Evolutionary conservation across 805 yeast genomes (phyloP), one percentile per base, ranked within the genome.

Genomic region (Candida boidinii): DNA sequence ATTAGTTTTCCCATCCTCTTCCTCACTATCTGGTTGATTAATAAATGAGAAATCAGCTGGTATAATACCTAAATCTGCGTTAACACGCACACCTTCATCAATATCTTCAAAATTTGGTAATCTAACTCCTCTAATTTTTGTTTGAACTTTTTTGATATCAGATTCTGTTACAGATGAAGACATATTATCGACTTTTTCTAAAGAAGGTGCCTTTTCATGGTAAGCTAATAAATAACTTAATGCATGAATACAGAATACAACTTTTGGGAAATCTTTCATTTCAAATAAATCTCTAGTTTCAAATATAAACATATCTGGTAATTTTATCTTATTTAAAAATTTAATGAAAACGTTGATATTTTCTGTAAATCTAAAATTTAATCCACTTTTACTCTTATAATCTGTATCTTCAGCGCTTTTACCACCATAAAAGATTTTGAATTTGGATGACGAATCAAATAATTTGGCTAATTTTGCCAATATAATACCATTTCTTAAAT

Each of bases 211-310:
- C 14, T 60, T 58, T 17, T 71, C 68, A 18, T 73, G 64, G 43
- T 68, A 65, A 38, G 79, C 68, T 35, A 92, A 64, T 51, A 85
- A 73, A 44, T 73, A 84, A 31, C 87, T 77, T 42, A 90, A 59
- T 2, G 96, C 96, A 60, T 90, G 96, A 23, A 92, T 58, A 45
- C 96, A 88, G 56, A 86, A 87, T 51, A 92, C 81, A 17, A 92
- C 97, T 50, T 85, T 88, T 12, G 97, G 97, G 15, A 88, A 72
- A 50, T 90, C 83, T 48, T 86, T 88, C 49, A 80, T 79, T 50
- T 92, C 96, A 57, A 87, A 92, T 23, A 92, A 65, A 56, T 92
- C 98, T 4, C 95, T 87, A 37, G 88, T 70, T 53, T 90, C 98
- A 52, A 92, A 92, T 30, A 82, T 70, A 54, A 88, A 92, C 34